Evolutionary conservation across 257 asterid genomes (phyloP).

Genomic region (Penstemon barbatus): DNA sequence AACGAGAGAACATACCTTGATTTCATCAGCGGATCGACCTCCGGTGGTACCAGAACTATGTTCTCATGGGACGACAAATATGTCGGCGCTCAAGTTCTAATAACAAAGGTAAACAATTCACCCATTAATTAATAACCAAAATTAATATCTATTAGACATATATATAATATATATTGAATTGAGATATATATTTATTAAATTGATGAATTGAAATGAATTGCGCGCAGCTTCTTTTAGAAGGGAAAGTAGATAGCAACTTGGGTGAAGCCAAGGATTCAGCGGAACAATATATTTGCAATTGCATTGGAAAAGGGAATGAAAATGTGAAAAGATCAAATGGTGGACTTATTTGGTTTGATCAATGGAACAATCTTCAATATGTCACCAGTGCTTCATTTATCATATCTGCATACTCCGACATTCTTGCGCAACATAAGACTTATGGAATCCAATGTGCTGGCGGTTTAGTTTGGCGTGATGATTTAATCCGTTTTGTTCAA

Average conservation of each 20-base stretch:
- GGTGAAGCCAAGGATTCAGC: constrained; percentile 30
- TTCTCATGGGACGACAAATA: constrained; percentile 52
- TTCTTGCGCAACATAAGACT: constrained; percentile 24
- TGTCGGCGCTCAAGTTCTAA: constrained; percentile 42
- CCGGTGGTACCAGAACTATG: constrained; percentile 46
- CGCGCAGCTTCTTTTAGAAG: constrained; percentile 38
- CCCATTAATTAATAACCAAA: neutral
- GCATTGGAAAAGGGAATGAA: constrained; percentile 46
- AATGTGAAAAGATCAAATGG: constrained; percentile 33
- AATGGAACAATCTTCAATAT: constrained; percentile 60
- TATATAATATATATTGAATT: no score
- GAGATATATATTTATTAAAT: no score
- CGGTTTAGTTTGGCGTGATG: constrained; percentile 29
- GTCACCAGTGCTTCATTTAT: constrained; percentile 49
- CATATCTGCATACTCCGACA: constrained; percentile 42
- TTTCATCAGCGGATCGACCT: constrained; percentile 16
- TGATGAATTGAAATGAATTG: neutral
- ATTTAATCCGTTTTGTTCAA: constrained; percentile 33
- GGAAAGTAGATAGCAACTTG: constrained; percentile 32
- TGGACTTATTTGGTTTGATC: constrained; percentile 52
- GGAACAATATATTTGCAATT: constrained; percentile 57
- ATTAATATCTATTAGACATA: no score
- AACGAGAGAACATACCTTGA: constrained; percentile 15
- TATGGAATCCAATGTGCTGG: constrained; percentile 34
- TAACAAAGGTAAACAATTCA: constrained; percentile 41